These are phyloP conservation scores for Apiotrichum veenhuisii DNA, from an alignment of 1,284 basidiomycete species.

Conservation along the genomic window DNA sequence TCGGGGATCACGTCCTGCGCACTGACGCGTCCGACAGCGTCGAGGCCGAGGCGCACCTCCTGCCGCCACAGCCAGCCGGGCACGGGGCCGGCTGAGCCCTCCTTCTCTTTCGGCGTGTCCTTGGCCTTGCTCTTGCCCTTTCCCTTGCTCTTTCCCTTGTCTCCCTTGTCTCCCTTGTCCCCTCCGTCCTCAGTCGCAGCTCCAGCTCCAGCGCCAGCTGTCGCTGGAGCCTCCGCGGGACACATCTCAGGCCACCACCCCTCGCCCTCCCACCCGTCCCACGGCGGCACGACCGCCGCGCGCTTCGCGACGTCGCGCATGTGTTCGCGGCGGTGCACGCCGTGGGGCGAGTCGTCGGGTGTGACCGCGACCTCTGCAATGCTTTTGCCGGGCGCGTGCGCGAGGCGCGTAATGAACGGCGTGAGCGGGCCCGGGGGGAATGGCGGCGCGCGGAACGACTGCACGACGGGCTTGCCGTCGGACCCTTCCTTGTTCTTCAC, in stretches of 20 bases:
- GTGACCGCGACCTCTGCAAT: neutral
- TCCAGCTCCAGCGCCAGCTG: too few relatives aligned
- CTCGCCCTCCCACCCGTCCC: slow-evolving; percentile 46
- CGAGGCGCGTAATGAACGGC: slow-evolving; percentile 31
- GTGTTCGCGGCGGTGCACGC: neutral
- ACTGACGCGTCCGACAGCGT: slow-evolving; percentile 26
- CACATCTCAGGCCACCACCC: slow-evolving; percentile 46
- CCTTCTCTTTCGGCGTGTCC: too few relatives aligned
- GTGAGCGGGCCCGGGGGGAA: slow-evolving; percentile 29
- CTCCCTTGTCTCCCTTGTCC: too few relatives aligned
- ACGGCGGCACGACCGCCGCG: slow-evolving; percentile 21
- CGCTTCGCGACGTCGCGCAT: slow-evolving; percentile 6
- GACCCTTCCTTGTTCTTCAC: neutral
- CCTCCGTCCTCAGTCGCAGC: too few relatives aligned
- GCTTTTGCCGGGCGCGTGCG: slow-evolving; percentile 6
- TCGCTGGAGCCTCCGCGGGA: too few relatives aligned
- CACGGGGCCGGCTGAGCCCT: slow-evolving; percentile 1
- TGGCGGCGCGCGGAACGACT: neutral
- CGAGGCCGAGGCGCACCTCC: slow-evolving; percentile 36
- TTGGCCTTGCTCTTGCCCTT: slow-evolving; percentile 10
- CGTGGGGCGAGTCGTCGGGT: neutral
- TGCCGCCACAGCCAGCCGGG: slow-evolving; percentile 30
- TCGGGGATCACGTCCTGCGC: neutral
- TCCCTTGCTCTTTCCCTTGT: slow-evolving; percentile 31
- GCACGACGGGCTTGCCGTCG: neutral